These are phyloP conservation scores for Rhynchospora tenuis DNA, from an alignment of 176 grass and related monocot species.

Conservation along the genomic window DNA sequence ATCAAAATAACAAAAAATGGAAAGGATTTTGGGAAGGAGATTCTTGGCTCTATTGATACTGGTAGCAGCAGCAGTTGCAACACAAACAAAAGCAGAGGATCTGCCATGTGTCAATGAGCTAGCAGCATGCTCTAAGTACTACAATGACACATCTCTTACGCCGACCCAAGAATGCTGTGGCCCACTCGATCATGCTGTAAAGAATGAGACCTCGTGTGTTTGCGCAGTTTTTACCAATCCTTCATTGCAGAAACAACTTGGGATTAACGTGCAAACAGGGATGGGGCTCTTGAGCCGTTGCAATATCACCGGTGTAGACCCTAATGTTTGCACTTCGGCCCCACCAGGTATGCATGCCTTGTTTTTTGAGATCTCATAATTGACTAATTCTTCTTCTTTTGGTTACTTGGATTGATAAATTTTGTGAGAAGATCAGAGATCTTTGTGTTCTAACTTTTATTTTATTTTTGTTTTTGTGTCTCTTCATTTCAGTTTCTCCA, in stretches of 20 bases:
- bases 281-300: not conserved
- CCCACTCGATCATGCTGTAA: constrained; percentile 15
- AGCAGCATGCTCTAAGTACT: not conserved
- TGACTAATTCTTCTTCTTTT: not conserved
- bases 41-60: not conserved
- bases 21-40: not conserved
- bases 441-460: not conserved
- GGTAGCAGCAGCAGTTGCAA: not conserved
- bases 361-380: not conserved
- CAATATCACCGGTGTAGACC: constrained; percentile 17
- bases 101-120: constrained; percentile 23
- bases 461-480: not conserved
- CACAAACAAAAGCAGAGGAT: not conserved
- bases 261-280: not conserved
- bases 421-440: not conserved
- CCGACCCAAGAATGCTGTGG: constrained; percentile 6
- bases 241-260: not conserved
- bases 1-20: constrained; percentile 1
- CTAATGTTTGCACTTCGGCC: constrained; percentile 1
- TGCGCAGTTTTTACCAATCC: constrained; percentile 24
- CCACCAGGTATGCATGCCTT: constrained; percentile 10
- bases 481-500: not conserved
- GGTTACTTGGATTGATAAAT: not conserved
- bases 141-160: not conserved
- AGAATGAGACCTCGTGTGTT: not conserved